Evolutionary conservation across 768 basidiomycete species (phyloP), one percentile per base, ranked within the genome.

Genomic region (Agrocybe chaxingu): DNA sequence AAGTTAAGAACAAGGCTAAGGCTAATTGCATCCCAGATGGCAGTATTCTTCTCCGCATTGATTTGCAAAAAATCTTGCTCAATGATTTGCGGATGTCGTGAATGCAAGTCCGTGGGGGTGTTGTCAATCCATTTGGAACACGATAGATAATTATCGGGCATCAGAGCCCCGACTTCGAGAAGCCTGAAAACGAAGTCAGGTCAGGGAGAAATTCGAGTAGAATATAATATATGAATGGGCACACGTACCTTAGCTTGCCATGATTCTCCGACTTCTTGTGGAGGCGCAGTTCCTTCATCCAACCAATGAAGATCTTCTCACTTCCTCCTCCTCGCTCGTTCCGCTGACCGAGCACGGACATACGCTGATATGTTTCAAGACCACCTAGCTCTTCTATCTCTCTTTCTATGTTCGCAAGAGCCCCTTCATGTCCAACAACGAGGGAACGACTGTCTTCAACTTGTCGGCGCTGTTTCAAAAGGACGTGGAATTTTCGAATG

Each of bases 1-100:
- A 95, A 97, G 62, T 97, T 97, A 3, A 97, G 67, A 3, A 97
- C 94, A 33, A 97, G 70, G 59, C 92, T 93, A 19, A 95, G 80
- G 64, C 90, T 92, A 50, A 96, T 78, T 13, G 84, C 61, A 57
- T 92, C 85, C 87, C 92, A 97, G 57, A 72, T 72, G 52, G 69
- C 75, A 8, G 62, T 61, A 60, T 87, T 69, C 55, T 76, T 70
- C 12, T 58, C 62, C 45, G 65, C 57, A 45, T 86, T 79, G 66
- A 93, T 71, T 4, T 76, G 62, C 39, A 96, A 65, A 59, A 96
- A 95, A 63, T 97, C 91, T 63, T 94, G 92, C 63, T 95, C 84
- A n/a, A 72, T 19, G 24, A 97, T 95, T 34, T 72, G 66, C 0
- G 92, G 87, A 65, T 96, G 92, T 40, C 86, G 80, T 8, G 93